Conservation (phyloP, 2,329 filamentous ascomycete species). For the Colletotrichum salicis region DNA sequence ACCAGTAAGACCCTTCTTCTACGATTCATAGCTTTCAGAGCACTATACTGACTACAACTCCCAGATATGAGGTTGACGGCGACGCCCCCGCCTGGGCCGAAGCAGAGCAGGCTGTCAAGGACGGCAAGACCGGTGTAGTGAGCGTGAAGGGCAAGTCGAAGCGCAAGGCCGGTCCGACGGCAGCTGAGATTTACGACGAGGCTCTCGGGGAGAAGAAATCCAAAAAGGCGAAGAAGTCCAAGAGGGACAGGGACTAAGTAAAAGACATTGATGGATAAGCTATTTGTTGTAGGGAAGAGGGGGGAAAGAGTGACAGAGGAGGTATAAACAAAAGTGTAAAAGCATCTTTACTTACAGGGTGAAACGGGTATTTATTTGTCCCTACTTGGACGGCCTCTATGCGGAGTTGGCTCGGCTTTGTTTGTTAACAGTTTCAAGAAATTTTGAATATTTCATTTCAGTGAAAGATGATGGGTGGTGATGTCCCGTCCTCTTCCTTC, state of each 20-base stretch:
- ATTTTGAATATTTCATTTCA: not conserved
- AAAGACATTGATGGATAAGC: not conserved
- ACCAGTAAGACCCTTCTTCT: conserved; percentile 70
- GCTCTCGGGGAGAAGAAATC: conserved; percentile 64
- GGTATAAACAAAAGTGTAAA: conserved; percentile 31
- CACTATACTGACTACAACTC: conserved; percentile 27
- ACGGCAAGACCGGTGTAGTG: conserved; percentile 72
- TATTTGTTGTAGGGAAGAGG: no score
- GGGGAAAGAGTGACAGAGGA: not conserved
- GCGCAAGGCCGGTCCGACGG: conserved; percentile 74
- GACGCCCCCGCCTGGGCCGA: conserved; percentile 72
- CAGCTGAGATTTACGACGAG: conserved; percentile 71
- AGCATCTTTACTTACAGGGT: conserved; percentile 23
- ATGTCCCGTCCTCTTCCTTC: not conserved
- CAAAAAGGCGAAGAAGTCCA: conserved; percentile 63
- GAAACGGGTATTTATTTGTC: conserved; percentile 21
- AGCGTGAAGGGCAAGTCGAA: conserved; percentile 84
- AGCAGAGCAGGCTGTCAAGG: conserved; percentile 80
- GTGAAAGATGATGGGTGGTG: not conserved
- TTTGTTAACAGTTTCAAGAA: not conserved
- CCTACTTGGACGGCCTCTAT: conserved; percentile 22
- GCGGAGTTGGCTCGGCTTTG: conserved; percentile 30
- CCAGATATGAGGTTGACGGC: conserved; percentile 73
- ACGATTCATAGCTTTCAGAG: not conserved
- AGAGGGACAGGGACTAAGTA: conserved; percentile 36